Percentiles rank a stretch among this genome's conserved stretches.
phyloP scores from a whole-genome alignment of 2,329 filamentous ascomycete genomes.

The Monilinia polystroma region DNA sequence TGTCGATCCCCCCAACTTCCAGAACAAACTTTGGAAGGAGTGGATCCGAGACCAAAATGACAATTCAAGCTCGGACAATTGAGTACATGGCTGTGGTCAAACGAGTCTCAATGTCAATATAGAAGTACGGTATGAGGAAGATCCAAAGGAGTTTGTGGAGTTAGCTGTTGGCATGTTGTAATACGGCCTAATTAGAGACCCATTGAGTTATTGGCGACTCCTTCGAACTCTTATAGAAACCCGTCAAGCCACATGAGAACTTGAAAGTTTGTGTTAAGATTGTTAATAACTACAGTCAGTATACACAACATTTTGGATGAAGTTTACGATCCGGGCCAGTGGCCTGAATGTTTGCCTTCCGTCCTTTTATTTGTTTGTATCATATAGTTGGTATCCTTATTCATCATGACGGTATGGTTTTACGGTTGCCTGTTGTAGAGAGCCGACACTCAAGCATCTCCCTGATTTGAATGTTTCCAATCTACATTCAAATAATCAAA shows the following conservation, averaged over 20 bases:
- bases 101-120: neutral
- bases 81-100: neutral
- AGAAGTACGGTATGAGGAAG: neutral
- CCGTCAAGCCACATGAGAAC: neutral
- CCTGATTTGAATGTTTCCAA: constrained; percentile 44
- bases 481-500: neutral
- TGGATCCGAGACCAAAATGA: constrained; percentile 1
- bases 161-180: neutral
- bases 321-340: neutral
- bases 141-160: neutral
- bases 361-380: no score
- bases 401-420: neutral
- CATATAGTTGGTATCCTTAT: neutral
- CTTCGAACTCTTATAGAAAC: neutral
- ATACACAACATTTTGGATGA: neutral
- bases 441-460: neutral
- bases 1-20: constrained; percentile 12
- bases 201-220: neutral
- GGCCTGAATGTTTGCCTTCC: neutral
- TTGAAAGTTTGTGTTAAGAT: neutral
- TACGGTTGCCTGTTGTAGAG: constrained; percentile 13
- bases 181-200: neutral
- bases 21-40: constrained; percentile 17
- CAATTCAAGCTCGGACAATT: constrained; percentile 14
- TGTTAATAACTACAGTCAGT: neutral